Base-by-base conservation (phyloP, 164 flowering plant species). In the Macadamia integrifolia region DNA sequence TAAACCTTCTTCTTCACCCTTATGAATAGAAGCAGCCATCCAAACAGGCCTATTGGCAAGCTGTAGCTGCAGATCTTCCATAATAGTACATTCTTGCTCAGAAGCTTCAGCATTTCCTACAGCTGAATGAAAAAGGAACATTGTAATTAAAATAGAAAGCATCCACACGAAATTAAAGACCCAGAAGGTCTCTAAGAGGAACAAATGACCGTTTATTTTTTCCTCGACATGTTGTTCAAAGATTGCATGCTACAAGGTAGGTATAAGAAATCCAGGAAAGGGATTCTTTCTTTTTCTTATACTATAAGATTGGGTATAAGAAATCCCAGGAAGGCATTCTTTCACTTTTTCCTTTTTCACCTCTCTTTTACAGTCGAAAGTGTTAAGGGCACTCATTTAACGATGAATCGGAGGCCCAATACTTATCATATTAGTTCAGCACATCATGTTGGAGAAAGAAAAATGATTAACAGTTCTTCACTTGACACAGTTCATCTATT, bases 11-110 rank as follows among this genome's bases (percentile, higher is more conserved):
- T 87, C 97, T 88, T 94, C 99, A 65, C 94, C 99, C 75, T 73
- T 82, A 71, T 94, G 99, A 64, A 90, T 77, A 48, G 98, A 94
- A 61, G 97, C 72, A 80, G 93, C 92, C 93, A 94, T 86, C 99
- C 97, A 94, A 64, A 89, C 87, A 62, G 62, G 81, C 79, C 90
- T 87, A 65, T 78, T 31, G 12, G 68, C 65, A 70, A 94, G 78
- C 71, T 83, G 87, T 59, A 50, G 66, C 71, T 76, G 78, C 68
- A 94, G 76, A 53, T 83, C 87, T 74, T 80, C 78, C 42, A 87
- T 40, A 60, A 62, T 69, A 69, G 63, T 67, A 11, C 31, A 52
- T 42, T 71, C 81, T 71, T 44, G 73, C 64, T 71, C 72, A 50
- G 81, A 74, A 61, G 60, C 28, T 43, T 67, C 84, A 75, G 44